These are phyloP conservation scores for Pseudonitzschia multiseries DNA, from an alignment of 108 stramenopile genomes.

Conservation along the genomic window DNA sequence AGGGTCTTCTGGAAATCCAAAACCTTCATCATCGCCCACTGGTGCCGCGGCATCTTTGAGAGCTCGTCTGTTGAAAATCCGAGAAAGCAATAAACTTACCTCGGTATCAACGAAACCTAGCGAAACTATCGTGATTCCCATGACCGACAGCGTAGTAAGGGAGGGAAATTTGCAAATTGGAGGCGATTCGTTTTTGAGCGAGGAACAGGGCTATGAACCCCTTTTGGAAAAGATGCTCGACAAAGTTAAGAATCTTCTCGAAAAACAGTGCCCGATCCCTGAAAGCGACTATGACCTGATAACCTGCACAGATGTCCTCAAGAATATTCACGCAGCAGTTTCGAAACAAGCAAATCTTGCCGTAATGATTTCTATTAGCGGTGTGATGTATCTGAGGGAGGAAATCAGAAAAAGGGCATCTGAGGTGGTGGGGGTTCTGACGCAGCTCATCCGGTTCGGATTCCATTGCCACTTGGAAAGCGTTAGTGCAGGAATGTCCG, in stretches of 20 bases:
- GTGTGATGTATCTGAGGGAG: constrained; percentile 22
- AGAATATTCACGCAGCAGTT: constrained; percentile 49
- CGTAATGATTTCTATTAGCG: constrained; percentile 8
- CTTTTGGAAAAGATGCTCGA: constrained; percentile 20
- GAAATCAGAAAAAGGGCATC: constrained; percentile 32
- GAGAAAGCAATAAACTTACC: constrained; percentile 33
- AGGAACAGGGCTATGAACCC: background rate
- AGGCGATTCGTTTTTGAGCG: background rate
- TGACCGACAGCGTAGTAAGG: background rate
- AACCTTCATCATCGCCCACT: constrained; percentile 1
- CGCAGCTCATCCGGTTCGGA: constrained; percentile 60
- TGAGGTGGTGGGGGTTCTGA: constrained; percentile 36
- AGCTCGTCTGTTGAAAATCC: constrained; percentile 52
- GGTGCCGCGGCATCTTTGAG: constrained; percentile 64
- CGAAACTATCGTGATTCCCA: background rate
- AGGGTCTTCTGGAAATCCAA: background rate
- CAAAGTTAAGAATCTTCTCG: constrained; percentile 29
- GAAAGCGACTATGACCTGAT: constrained; percentile 40
- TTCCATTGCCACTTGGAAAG: constrained; percentile 40
- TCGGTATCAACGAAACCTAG: background rate
- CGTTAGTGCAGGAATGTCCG: constrained; percentile 47
- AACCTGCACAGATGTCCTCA: constrained; percentile 39
- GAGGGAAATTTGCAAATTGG: background rate
- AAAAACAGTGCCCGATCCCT: constrained; percentile 20
- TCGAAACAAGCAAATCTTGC: constrained; percentile 36